Evolutionary conservation across 2,329 filamentous ascomycete species (phyloP).

Genomic region (Epichloe scottii): DNA sequence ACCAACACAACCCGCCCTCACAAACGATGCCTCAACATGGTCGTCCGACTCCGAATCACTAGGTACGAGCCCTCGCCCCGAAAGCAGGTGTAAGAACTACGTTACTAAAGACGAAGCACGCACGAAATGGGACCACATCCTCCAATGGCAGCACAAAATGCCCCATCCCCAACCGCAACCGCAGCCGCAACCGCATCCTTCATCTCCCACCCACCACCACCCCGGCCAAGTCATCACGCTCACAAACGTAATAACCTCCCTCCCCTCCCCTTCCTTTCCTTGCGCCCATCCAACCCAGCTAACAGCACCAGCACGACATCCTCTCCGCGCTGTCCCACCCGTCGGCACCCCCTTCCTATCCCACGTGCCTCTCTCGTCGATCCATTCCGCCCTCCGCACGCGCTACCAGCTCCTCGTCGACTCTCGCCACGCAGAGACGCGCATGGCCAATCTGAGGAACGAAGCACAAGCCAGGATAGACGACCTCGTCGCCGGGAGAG

Average conservation of each 20-base stretch:
- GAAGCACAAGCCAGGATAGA: neutral
- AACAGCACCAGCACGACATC: constrained; percentile 10
- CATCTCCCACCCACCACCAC: neutral
- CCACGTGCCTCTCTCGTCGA: constrained; percentile 10
- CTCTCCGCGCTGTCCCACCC: constrained; percentile 10
- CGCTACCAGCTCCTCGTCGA: constrained; percentile 10
- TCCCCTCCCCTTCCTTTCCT: neutral
- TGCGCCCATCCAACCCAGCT: neutral
- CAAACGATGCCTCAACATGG: too few relatives aligned
- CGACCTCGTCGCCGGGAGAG: neutral
- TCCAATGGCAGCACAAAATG: neutral
- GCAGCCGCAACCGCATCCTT: too few relatives aligned
- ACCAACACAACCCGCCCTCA: neutral
- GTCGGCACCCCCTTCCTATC: constrained; percentile 10
- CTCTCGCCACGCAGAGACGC: neutral
- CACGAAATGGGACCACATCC: neutral
- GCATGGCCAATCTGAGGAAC: neutral
- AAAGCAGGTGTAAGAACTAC: neutral
- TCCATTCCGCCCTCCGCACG: constrained; percentile 9
- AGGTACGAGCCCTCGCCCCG: neutral
- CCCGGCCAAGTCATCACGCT: constrained; percentile 1
- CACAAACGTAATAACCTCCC: constrained; percentile 9
- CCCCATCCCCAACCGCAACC: neutral
- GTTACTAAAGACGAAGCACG: neutral
- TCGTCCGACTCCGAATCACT: too few relatives aligned